Evolutionary conservation across 1,284 basidiomycete genomes (phyloP).

Genomic region (Apiotrichum montevideense): DNA sequence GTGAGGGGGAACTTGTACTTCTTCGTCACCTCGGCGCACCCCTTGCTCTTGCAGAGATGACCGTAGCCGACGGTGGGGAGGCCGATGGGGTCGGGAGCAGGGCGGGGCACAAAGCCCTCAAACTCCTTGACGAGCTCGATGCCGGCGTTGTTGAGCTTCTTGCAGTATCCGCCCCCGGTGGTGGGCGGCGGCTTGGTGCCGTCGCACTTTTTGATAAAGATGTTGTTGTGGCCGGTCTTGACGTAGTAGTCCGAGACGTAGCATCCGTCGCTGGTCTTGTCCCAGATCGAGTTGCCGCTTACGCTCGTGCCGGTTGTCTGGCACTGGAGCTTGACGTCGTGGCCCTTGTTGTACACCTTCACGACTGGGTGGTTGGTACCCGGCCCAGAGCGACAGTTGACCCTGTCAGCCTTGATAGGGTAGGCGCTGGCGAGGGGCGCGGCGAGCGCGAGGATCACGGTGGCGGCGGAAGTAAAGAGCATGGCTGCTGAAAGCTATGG

Average conservation of each 20-base stretch:
- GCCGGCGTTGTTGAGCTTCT: conserved; percentile 5
- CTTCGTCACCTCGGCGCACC: conserved; percentile 3
- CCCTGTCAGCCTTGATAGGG: conserved; percentile 4
- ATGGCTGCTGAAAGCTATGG: too few species aligned
- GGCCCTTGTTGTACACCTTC: not conserved
- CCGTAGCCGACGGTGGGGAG: conserved; percentile 14
- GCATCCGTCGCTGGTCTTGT: conserved; percentile 9
- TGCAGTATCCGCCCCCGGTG: not conserved
- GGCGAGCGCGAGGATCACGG: not conserved
- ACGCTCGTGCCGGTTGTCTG: conserved; percentile 5
- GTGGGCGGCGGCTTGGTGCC: not conserved
- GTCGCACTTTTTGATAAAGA: conserved; percentile 1
- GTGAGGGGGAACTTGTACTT: conserved; percentile 9
- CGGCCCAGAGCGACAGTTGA: conserved; percentile 8
- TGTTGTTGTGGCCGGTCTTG: not conserved
- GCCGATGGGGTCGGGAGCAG: conserved; percentile 4
- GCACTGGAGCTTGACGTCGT: conserved; percentile 3
- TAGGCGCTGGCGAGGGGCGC: not conserved
- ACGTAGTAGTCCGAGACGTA: conserved; percentile 10
- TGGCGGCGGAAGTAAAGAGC: not conserved
- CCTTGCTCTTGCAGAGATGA: conserved; percentile 7
- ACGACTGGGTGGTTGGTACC: not conserved
- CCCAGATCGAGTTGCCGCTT: conserved; percentile 3
- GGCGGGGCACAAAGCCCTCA: conserved; percentile 5
- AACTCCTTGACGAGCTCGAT: conserved; percentile 10